Evolutionary conservation across 495 filamentous ascomycete species (phyloP), one percentile per base, ranked within the genome.

Genomic region (Chaetomium tenue): DNA sequence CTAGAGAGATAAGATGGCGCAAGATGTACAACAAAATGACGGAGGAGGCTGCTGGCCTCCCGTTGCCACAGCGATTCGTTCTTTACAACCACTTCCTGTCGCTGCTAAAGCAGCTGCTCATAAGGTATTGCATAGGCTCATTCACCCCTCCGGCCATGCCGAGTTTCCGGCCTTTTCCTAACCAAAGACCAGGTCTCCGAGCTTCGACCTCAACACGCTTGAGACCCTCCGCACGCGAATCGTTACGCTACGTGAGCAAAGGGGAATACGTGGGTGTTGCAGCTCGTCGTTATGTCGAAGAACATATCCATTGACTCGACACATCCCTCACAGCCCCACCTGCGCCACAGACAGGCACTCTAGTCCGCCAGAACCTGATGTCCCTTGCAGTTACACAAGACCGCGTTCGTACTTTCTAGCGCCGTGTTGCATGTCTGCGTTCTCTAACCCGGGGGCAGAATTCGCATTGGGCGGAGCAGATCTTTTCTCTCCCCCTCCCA

Each of bases 21-120:
- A 76, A 78, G 42, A 84, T 85, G 81, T 79, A 81, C 61, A 76
- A 83, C 74, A 78, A 77, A 56, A 78, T 83, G 76, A 78, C 76
- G 1, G 77, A 79, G 37, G 81, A 80, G 67, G 78, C 76, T 46
- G 76, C 72, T 3, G 79, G 79, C 5, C 73, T 83, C 39, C 76
- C 77, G 15, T 71, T 85, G 12, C 80, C 77, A 15, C 77, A 81
- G 26, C 76, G 82, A 47, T 84, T 84, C 58, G 74, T 79, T 26
- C 77, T 84, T 60, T 84, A 82, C 68, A 81, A 82, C 55, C 76
- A 82, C 58, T 81, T 82, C 60, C 74, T 86, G 26, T 71, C 75
- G 16, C 70, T 82, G 60, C 69, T 83, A 28, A 73, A 77, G 65
- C 75, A 77, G 60, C 70, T 86, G 63, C 70, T 86, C n/a, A 76